Evolutionary conservation across 805 yeast genomes (phyloP).

Genomic region (Candida dendrica): DNA sequence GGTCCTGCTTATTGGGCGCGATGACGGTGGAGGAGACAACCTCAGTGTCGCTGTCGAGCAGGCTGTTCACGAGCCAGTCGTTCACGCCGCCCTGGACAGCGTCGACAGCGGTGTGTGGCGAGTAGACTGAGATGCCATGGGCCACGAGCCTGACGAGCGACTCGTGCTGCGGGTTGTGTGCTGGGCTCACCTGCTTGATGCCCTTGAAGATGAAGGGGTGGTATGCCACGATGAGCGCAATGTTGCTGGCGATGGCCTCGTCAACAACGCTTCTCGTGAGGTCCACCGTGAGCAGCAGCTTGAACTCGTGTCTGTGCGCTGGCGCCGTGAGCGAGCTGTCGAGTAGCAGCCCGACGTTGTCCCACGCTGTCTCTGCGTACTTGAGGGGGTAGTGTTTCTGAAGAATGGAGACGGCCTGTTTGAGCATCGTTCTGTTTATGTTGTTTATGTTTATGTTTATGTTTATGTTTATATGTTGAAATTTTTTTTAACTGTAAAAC

Average conservation of each 20-base stretch:
- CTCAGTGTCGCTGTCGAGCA: constrained; percentile 32
- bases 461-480: too few species aligned
- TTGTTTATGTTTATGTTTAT: too few species aligned
- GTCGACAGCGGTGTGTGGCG: constrained; percentile 95
- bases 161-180: constrained; percentile 68
- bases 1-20: constrained; percentile 30
- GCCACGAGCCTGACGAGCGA: constrained; percentile 68
- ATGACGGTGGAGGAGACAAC: constrained; percentile 28
- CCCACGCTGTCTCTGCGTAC: constrained; percentile 88
- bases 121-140: constrained; percentile 80
- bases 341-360: constrained; percentile 85
- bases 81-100: constrained; percentile 91
- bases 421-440: too few species aligned
- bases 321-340: constrained; percentile 43
- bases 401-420: constrained; percentile 41
- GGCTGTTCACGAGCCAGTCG: constrained; percentile 79
- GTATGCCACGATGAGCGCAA: constrained; percentile 70
- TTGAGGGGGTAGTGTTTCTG: constrained; percentile 74
- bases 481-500: too few species aligned
- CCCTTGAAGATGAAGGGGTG: constrained; percentile 94
- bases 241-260: constrained; percentile 60
- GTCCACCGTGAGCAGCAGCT: constrained; percentile 69
- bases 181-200: constrained; percentile 61
- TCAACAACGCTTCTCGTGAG: constrained; percentile 76
- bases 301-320: constrained; percentile 13